A percentile compares a stretch with the other conserved stretches of the same genome.
phyloP scores from a whole-genome alignment of 1,284 basidiomycete genomes.

The Heliocybe sulcata region DNA sequence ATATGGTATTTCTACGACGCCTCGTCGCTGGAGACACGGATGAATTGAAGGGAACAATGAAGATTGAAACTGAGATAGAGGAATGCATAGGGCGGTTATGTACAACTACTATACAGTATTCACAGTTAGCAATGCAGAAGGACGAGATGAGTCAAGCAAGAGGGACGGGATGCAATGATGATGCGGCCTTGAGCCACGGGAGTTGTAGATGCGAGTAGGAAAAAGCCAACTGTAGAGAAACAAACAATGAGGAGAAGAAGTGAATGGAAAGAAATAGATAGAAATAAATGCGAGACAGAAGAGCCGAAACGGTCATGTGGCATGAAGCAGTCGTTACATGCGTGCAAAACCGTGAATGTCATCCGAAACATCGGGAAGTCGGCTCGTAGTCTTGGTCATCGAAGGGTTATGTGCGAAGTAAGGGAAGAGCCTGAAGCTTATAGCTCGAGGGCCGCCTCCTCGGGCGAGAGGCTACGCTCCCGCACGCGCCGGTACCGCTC shows the following conservation, averaged over 20 bases:
- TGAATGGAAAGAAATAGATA: too few relatives aligned
- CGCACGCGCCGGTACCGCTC: constrained; percentile 23
- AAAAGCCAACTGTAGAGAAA: too few relatives aligned
- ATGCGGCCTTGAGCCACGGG: not conserved
- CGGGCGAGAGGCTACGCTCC: not conserved
- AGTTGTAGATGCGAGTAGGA: not conserved
- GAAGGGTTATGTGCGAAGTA: too few relatives aligned
- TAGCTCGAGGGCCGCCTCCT: not conserved
- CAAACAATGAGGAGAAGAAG: too few relatives aligned
- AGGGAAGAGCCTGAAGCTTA: not conserved
- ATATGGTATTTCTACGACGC: not conserved
- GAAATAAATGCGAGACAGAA: too few relatives aligned
- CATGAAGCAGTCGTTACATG: too few relatives aligned
- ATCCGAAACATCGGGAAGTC: too few relatives aligned
- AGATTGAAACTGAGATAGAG: not conserved
- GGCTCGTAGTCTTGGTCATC: too few relatives aligned
- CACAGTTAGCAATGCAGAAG: not conserved
- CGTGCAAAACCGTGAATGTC: too few relatives aligned
- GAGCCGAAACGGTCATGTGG: too few relatives aligned
- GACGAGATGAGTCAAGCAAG: not conserved
- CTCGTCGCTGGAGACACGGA: not conserved
- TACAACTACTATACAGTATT: not conserved
- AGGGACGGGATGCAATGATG: not conserved
- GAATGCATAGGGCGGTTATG: not conserved
- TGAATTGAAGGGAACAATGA: not conserved